Base-by-base conservation (phyloP, 345 rosid genomes). In the Abelmoschus esculentus region DNA sequence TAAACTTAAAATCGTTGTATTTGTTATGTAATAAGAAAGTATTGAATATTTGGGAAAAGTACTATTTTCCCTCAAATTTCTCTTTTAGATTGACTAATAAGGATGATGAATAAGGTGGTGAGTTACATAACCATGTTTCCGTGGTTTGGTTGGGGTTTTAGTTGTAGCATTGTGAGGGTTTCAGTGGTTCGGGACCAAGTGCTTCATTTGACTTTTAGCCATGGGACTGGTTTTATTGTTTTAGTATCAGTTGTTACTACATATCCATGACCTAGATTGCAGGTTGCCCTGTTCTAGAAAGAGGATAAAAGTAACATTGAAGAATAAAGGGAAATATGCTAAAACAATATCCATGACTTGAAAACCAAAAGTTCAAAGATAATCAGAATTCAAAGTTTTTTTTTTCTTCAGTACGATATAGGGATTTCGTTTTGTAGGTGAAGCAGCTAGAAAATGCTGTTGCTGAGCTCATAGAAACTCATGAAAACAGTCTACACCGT, bases 371-470 rank as follows among this genome's bases (percentile, higher is more conserved):
- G 54, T 31, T 36, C 36, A 22, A 34, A 5, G 32, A 18, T 18
- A 54, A 12, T 19, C 34, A 13, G 62, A 54, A 18, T 38, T 32
- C 44, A 32, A 36, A 38, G n/a, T 69, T n/a, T 12, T 22, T 17
- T 14, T 17, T 17, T 5, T 55, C 2, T 55, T 50, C 12, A 2
- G 7, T 19, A 54, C 7, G 17, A 34, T 57, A 70, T 58, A 34
- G 18, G 2, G 10, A 46, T 59, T 2, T 67, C 8, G 10, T 56
- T 53, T 53, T 75, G 58, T 78, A 93, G 98, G 93, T 88, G 78
- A 88, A 84, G 76, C 85, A 86, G 65, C 86, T 93, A 66, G 96
- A 91, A 70, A 77, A 77, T 64, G 83, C 90, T 36, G 89, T 83
- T 61, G 80, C 70, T 67, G 91, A 88, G 79, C 78, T 89, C 76